phyloP scores from a whole-genome alignment of 441 rosid species.

The Aleurites moluccanus region DNA sequence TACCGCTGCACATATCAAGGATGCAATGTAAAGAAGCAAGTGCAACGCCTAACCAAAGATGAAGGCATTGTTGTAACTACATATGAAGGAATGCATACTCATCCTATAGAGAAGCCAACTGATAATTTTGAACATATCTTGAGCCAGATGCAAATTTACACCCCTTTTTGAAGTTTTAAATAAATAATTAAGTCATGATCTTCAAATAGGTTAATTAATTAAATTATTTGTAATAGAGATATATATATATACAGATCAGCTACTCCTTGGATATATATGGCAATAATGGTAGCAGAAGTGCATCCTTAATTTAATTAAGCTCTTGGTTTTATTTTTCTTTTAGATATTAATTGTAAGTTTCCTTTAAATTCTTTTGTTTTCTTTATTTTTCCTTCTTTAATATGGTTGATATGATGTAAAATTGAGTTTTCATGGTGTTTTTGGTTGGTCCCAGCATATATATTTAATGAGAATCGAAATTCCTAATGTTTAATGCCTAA shows the following conservation, averaged over 20 bases:
- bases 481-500: too few species aligned
- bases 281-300: constrained; percentile 2
- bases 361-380: neutral
- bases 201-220: neutral
- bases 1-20: constrained; percentile 69
- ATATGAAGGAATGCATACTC: constrained; percentile 76
- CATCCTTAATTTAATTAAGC: neutral
- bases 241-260: neutral
- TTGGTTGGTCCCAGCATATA: neutral
- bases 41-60: constrained; percentile 63
- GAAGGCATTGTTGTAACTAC: constrained; percentile 70
- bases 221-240: neutral
- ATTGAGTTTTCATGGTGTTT: neutral
- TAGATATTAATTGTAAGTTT: neutral
- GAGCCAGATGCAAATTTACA: constrained; percentile 66
- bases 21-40: constrained; percentile 88
- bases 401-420: neutral
- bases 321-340: neutral
- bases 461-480: too few species aligned
- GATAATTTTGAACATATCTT: constrained; percentile 73
- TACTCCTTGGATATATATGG: too few species aligned
- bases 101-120: constrained; percentile 53
- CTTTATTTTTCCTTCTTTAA: neutral
- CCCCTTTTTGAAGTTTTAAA: constrained; percentile 34
- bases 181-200: neutral